phyloP scores from a whole-genome alignment of 2,329 filamentous ascomycete genomes.

The Aspergillus sp. region DNA sequence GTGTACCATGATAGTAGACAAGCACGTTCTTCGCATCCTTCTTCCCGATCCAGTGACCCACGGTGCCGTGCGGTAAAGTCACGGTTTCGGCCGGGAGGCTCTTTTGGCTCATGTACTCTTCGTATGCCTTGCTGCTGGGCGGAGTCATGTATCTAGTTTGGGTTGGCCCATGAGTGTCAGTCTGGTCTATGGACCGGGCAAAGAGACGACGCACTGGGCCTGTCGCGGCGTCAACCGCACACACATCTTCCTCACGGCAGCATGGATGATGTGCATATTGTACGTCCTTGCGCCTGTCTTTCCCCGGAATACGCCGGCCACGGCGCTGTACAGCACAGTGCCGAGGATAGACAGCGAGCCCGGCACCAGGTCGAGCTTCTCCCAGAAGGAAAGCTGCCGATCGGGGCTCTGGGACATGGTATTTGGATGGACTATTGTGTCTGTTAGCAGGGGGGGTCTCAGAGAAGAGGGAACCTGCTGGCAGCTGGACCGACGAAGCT shows the following conservation, averaged over 20 bases:
- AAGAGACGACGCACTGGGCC: slow-evolving; percentile 20
- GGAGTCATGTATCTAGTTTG: slow-evolving; percentile 7
- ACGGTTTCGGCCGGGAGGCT: slow-evolving; percentile 21
- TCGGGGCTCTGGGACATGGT: no score
- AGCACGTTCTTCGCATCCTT: slow-evolving; percentile 30
- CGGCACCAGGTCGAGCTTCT: slow-evolving; percentile 24
- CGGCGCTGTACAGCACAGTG: slow-evolving; percentile 18
- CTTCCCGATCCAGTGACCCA: slow-evolving; percentile 32
- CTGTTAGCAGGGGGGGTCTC: background rate
- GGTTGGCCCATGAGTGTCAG: no score
- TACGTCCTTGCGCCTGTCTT: slow-evolving; percentile 26
- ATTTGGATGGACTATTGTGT: background rate
- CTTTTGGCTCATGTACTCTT: slow-evolving; percentile 14
- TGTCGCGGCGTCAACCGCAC: slow-evolving; percentile 18
- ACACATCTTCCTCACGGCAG: slow-evolving; percentile 20
- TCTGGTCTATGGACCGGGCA: no score
- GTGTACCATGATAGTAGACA: slow-evolving; percentile 30
- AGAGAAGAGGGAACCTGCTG: no score
- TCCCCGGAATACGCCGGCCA: slow-evolving; percentile 32
- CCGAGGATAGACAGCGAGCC: slow-evolving; percentile 17
- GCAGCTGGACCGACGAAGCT: no score
- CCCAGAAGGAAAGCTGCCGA: slow-evolving; percentile 22
- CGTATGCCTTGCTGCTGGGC: slow-evolving; percentile 19
- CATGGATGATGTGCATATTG: slow-evolving; percentile 24
- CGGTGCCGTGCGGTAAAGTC: slow-evolving; percentile 20